A percentile compares a stretch with the other conserved stretches of the same genome.
Evolutionary conservation across 352 stramenopile species (phyloP).

Genomic region (Salisapilia sapeloensis): DNA sequence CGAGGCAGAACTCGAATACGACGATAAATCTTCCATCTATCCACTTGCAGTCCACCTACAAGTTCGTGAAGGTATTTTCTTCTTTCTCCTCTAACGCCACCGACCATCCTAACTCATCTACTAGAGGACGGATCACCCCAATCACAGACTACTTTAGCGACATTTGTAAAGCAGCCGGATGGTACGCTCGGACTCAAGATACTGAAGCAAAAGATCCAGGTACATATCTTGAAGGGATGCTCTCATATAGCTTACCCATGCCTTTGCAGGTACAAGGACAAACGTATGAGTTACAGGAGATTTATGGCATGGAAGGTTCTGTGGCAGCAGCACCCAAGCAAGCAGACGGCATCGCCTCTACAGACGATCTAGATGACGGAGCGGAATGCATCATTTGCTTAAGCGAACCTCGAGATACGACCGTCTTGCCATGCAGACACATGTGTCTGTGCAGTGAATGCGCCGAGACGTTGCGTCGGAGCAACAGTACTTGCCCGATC

Average conservation of each 20-base stretch:
- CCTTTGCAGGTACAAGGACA: constrained; percentile 27
- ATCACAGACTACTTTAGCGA: constrained; percentile 68
- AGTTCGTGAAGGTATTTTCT: constrained; percentile 20
- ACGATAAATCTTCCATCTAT: constrained; percentile 19
- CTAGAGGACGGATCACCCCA: constrained; percentile 17
- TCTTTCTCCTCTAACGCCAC: neutral
- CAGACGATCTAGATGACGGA: constrained; percentile 34
- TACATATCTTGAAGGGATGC: constrained; percentile 1
- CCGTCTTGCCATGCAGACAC: constrained; percentile 68
- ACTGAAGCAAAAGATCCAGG: constrained; percentile 71
- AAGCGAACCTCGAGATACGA: constrained; percentile 65
- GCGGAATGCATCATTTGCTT: constrained; percentile 81
- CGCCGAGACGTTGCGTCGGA: constrained; percentile 50
- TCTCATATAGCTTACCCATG: constrained; percentile 1
- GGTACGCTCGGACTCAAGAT: constrained; percentile 43
- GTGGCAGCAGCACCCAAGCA: constrained; percentile 26
- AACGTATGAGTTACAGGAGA: constrained; percentile 79
- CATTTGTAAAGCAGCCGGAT: constrained; percentile 28
- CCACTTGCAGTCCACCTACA: constrained; percentile 57
- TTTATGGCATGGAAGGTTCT: constrained; percentile 72
- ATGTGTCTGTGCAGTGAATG: constrained; percentile 78
- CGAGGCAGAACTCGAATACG: constrained; percentile 22
- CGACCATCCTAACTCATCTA: constrained; percentile 2
- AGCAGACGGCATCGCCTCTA: constrained; percentile 2
- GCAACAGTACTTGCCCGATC: constrained; percentile 63